Evolutionary conservation across 129 eudicot genomes (phyloP), one percentile per base, ranked within the genome.

Genomic region (Escallonia herrerae): DNA sequence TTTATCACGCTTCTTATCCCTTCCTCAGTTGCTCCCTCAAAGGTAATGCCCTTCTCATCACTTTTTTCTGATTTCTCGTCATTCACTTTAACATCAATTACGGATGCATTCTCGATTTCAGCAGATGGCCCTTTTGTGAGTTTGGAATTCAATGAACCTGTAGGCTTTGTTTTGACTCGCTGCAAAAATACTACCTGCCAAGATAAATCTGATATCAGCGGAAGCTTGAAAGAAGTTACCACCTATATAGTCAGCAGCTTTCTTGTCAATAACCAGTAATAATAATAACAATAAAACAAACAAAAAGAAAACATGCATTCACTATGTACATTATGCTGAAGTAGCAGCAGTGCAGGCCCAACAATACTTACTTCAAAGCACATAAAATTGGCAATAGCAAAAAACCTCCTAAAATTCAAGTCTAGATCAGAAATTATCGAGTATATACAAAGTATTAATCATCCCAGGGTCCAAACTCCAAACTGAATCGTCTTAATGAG

Each of bases 21-120:
- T 33, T 93, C 97, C 68, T 93, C 98, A 7, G 99, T 75, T 49
- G 79, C 93, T 64, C 78, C 97, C 72, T 94, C 99, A 58, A 84
- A 64, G 65, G 73, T 86, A 49, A 86, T 72, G 72, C 80, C 80
- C 76, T 81, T 82, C 62, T 81, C 87, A 43, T 91, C 87, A 47
- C 67, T 74, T 76, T 89, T 89, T 60, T 85, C 90, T 5, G 82
- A 55, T 62, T 89, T 91, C 61, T 76, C 87, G 43, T 86, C 87
- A 40, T 78, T 76, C 41, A 67, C 77, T 78, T 89, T 80, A 53
- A 84, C 80, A 59, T 89, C 99, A 53, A 86, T 84, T 39, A 82
- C 87, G 55, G 91, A 68, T 56, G 79, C 42, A 74, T 77, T 81
- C 72, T 80, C 80, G 4, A 76, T 64, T 54, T 89, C 95, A 13